A percentile compares a stretch with the other conserved stretches of the same genome.
Conservation (phyloP, 139 green algal species). For the Coelastrella sp. region DNA sequence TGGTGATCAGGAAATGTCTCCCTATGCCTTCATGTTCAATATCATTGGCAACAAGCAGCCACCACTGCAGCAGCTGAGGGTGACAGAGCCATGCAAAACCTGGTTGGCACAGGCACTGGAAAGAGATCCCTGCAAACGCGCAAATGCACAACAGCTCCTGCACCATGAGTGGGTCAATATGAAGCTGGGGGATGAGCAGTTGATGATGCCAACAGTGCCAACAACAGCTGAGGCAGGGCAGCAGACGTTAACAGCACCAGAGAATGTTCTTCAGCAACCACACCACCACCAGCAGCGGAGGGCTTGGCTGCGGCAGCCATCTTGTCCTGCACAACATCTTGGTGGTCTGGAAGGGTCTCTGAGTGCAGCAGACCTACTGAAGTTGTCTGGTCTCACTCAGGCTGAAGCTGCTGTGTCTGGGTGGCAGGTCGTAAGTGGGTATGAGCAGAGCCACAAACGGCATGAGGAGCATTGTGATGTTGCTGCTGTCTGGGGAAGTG, state of each 20-base stretch:
- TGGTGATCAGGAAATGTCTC: neutral
- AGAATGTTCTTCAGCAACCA: too few relatives aligned
- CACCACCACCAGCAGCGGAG: too few relatives aligned
- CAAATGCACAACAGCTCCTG: slow-evolving; percentile 36
- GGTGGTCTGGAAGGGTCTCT: neutral
- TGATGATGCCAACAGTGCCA: neutral
- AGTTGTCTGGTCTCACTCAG: neutral
- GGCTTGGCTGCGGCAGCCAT: neutral
- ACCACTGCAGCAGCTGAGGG: neutral
- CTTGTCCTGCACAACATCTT: neutral
- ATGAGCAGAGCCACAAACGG: neutral
- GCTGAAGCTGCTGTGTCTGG: neutral
- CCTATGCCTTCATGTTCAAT: slow-evolving; percentile 14
- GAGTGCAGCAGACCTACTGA: neutral
- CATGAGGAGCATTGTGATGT: neutral
- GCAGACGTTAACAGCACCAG: too few relatives aligned
- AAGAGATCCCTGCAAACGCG: slow-evolving; percentile 20
- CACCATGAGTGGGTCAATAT: slow-evolving; percentile 40
- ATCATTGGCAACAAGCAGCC: neutral
- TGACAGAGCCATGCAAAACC: slow-evolving; percentile 3
- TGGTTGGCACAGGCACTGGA: slow-evolving; percentile 33
- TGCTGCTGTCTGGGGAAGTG: neutral
- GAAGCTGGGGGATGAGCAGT: neutral
- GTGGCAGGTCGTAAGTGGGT: neutral
- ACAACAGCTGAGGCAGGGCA: too few relatives aligned